Evolutionary conservation across 2,329 filamentous ascomycete genomes (phyloP).

Genomic region (Microcyclospora tardicrescens): DNA sequence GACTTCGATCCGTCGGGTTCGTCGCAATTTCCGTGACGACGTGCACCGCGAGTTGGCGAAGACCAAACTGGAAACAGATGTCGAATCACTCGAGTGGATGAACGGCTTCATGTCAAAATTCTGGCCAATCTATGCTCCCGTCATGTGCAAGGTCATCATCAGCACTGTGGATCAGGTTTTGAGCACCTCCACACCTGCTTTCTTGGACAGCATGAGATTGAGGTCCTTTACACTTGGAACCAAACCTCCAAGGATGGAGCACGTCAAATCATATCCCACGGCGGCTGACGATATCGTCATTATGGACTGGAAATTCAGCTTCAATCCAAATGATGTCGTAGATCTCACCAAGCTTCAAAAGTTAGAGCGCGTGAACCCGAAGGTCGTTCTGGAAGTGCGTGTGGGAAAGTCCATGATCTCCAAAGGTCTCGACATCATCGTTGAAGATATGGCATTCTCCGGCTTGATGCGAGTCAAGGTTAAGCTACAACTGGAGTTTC

Average conservation of each 20-base stretch:
- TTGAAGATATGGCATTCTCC: constrained; percentile 93
- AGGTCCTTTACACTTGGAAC: constrained; percentile 88
- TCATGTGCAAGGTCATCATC: constrained; percentile 83
- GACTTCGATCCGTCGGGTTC: constrained; percentile 83
- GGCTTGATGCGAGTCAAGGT: constrained; percentile 95
- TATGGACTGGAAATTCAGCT: constrained; percentile 99
- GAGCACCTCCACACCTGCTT: constrained; percentile 79
- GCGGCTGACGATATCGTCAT: constrained; percentile 88
- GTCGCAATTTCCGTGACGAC: constrained; percentile 92
- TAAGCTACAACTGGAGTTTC: constrained; percentile 91
- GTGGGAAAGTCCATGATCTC: constrained; percentile 94
- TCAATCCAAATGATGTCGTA: constrained; percentile 85
- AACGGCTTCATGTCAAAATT: constrained; percentile 98
- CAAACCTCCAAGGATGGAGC: constrained; percentile 90
- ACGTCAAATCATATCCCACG: constrained; percentile 96
- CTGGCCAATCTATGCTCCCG: constrained; percentile 96
- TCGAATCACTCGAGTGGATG: constrained; percentile 94
- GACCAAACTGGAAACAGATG: constrained; percentile 75
- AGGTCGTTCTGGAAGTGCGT: constrained; percentile 86
- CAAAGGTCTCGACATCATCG: constrained; percentile 93
- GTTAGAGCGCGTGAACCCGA: constrained; percentile 93
- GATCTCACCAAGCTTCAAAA: constrained; percentile 85
- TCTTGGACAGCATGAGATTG: constrained; percentile 85
- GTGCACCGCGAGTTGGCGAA: constrained; percentile 80
- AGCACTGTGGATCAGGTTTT: constrained; percentile 92